Conservation (phyloP, 139 green algal species). For the Chlorella sp. region DNA sequence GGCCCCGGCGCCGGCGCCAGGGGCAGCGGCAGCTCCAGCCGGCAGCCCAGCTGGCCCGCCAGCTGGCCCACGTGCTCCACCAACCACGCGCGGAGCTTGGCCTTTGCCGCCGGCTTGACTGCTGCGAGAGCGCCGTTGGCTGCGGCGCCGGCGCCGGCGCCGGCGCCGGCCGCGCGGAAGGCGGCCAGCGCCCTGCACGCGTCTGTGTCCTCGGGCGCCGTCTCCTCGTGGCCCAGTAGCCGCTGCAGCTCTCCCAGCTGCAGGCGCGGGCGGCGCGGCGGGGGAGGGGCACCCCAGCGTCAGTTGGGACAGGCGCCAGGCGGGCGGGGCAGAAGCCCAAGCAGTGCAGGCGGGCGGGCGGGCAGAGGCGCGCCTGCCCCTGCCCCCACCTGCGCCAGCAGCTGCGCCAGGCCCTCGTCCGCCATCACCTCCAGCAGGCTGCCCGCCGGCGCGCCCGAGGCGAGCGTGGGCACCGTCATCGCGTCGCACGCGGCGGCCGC, state of each 20-base stretch:
- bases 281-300: too few relatives aligned
- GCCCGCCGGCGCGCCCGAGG: constrained; percentile 9
- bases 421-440: constrained; percentile 49
- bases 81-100: constrained; percentile 9
- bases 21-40: background rate
- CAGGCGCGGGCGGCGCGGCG: background rate
- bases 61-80: constrained; percentile 11
- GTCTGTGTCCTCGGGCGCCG: background rate
- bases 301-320: background rate
- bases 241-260: constrained; percentile 18
- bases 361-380: background rate
- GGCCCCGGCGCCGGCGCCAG: background rate
- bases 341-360: background rate
- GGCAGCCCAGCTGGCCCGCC: background rate
- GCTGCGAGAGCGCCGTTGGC: too few relatives aligned
- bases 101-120: background rate
- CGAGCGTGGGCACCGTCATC: constrained; percentile 19
- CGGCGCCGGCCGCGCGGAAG: too few relatives aligned
- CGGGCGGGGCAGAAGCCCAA: background rate
- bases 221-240: constrained; percentile 12
- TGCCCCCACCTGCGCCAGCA: constrained; percentile 29
- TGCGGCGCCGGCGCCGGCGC: too few relatives aligned
- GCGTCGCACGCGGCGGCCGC: constrained; percentile 5
- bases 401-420: constrained; percentile 31
- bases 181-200: too few relatives aligned